Evolutionary conservation across 108 stramenopile genomes (phyloP).

Genomic region (Cylindrotheca closterium): DNA sequence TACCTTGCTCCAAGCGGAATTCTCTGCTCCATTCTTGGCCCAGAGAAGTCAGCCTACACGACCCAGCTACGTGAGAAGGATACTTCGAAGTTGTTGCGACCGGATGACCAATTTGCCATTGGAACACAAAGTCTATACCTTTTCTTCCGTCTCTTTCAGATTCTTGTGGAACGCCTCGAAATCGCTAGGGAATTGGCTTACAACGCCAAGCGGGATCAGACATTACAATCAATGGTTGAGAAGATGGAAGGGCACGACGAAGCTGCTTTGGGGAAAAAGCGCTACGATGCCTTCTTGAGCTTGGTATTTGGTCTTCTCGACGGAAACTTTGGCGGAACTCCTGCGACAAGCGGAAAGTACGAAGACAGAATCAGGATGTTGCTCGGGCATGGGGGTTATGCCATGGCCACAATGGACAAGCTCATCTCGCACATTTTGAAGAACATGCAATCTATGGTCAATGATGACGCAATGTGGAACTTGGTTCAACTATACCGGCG

Average conservation of each 20-base stretch:
- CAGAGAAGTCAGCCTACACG: slow-evolving; percentile 67
- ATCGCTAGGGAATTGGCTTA: slow-evolving; percentile 75
- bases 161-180: slow-evolving; percentile 72
- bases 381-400: slow-evolving; percentile 83
- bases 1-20: slow-evolving; percentile 65
- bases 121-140: slow-evolving; percentile 88
- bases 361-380: slow-evolving; percentile 81
- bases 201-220: slow-evolving; percentile 51
- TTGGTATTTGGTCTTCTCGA: slow-evolving; percentile 75
- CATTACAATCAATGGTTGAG: slow-evolving; percentile 69
- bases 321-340: slow-evolving; percentile 38
- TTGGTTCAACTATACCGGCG: slow-evolving; percentile 80
- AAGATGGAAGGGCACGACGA: slow-evolving; percentile 55
- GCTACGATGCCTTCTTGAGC: slow-evolving; percentile 77
- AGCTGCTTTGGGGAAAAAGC: slow-evolving; percentile 50
- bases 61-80: slow-evolving; percentile 67
- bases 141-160: slow-evolving; percentile 83
- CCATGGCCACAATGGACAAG: slow-evolving; percentile 91
- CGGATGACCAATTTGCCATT: slow-evolving; percentile 68
- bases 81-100: slow-evolving; percentile 50
- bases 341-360: slow-evolving; percentile 69
- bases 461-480: slow-evolving; percentile 84
- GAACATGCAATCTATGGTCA: slow-evolving; percentile 79
- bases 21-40: slow-evolving; percentile 66
- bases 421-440: slow-evolving; percentile 82